Conservation (phyloP, 2,329 filamentous ascomycete genomes). For the Penicillium sp. region DNA sequence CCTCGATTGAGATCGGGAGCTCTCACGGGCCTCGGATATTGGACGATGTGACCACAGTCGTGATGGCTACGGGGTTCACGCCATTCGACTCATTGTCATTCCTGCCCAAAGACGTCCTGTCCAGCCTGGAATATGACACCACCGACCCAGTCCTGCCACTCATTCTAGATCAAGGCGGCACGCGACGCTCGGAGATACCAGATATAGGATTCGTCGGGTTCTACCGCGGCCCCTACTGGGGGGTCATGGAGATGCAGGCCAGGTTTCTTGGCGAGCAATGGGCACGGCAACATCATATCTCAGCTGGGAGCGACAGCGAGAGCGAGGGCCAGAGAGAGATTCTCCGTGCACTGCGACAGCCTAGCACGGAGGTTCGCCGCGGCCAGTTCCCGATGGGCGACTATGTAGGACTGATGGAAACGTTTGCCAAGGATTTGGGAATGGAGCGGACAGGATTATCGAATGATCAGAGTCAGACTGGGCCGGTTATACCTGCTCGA, state of each 20-base stretch:
- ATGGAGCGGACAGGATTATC: constrained; percentile 49
- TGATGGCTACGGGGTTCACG: constrained; percentile 76
- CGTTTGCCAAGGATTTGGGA: constrained; percentile 62
- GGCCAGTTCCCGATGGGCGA: constrained; percentile 82
- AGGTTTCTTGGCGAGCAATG: constrained; percentile 66
- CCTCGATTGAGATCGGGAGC: constrained; percentile 42
- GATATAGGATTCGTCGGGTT: constrained; percentile 78
- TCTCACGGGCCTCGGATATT: constrained; percentile 46
- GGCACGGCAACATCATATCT: constrained; percentile 34
- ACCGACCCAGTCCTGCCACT: constrained; percentile 60
- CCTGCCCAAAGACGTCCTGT: constrained; percentile 59
- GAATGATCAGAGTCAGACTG: constrained; percentile 37
- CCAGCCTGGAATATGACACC: constrained; percentile 60
- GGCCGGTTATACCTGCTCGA: constrained; percentile 56
- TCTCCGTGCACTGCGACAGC: constrained; percentile 26
- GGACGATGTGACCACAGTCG: constrained; percentile 63
- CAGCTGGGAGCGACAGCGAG: constrained; percentile 23
- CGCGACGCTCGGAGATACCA: constrained; percentile 61
- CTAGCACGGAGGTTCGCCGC: constrained; percentile 36
- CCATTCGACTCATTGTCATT: constrained; percentile 66
- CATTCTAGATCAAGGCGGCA: constrained; percentile 68
- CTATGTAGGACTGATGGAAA: constrained; percentile 74
- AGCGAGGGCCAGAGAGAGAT: constrained; percentile 22
- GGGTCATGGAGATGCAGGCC: constrained; percentile 84
- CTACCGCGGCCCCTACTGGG: constrained; percentile 84